Conservation (phyloP, 1,139 yeast genomes). For the Zhuliangozyma parablackwelliae region DNA sequence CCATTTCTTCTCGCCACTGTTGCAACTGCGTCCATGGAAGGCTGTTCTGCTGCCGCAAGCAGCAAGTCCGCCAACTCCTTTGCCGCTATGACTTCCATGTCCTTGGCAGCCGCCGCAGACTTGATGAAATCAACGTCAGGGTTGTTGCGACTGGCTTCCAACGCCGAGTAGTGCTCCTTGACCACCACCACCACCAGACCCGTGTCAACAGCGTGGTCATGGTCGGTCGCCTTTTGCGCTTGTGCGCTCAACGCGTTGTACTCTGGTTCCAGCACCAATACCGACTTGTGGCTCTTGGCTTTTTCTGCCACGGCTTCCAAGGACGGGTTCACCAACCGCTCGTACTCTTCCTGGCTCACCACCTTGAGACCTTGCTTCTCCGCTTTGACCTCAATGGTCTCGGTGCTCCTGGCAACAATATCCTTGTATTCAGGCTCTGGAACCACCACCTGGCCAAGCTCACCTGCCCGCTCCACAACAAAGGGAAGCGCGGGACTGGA, state of each 20-base stretch:
- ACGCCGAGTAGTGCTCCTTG: conserved; percentile 7
- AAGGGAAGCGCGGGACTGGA: no score
- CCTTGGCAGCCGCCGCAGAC: conserved; percentile 7
- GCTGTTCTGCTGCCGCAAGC: conserved; percentile 2
- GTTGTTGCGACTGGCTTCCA: conserved; percentile 9
- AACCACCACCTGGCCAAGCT: conserved; percentile 10
- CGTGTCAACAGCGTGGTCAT: conserved; percentile 1
- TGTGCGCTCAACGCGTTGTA: not conserved
- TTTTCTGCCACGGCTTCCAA: conserved; percentile 11
- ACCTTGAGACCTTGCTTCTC: conserved; percentile 8
- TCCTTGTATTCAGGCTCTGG: conserved; percentile 8
- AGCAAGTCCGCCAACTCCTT: no score
- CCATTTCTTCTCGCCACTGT: conserved; percentile 11
- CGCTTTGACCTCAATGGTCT: conserved; percentile 16
- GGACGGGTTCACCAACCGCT: conserved; percentile 19
- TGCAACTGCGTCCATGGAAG: conserved; percentile 14
- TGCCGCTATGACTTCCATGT: not conserved
- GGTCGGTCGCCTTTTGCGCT: conserved; percentile 1
- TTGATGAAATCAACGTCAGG: conserved; percentile 16
- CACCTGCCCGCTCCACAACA: conserved; percentile 12
- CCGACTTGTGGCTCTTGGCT: conserved; percentile 5
- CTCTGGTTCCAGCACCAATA: conserved; percentile 2
- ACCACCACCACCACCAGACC: conserved; percentile 16
- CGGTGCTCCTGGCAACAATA: conserved; percentile 10
- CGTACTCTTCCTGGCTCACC: conserved; percentile 12